Percentiles rank a stretch among this genome's conserved stretches.
phyloP scores from a whole-genome alignment of 2,329 filamentous ascomycete genomes.

The Penicillium sp. region DNA sequence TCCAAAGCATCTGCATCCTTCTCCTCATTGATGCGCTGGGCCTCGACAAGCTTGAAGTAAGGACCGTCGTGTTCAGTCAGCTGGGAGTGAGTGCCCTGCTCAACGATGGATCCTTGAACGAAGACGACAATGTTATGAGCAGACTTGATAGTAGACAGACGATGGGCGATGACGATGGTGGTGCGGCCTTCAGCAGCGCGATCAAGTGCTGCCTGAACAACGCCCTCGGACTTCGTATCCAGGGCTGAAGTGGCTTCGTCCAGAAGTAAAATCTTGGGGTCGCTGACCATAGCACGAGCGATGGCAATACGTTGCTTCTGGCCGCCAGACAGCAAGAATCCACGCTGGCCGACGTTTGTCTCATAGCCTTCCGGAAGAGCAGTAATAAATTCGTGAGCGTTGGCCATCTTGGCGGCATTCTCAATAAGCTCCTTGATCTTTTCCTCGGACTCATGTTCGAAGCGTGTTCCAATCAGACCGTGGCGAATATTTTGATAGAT shows the following conservation, averaged over 20 bases:
- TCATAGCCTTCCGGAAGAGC: conserved; percentile 78
- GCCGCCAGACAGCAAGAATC: conserved; percentile 83
- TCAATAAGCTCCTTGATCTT: conserved; percentile 62
- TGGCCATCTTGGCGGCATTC: conserved; percentile 78
- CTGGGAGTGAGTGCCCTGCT: conserved; percentile 80
- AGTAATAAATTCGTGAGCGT: conserved; percentile 85
- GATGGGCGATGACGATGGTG: conserved; percentile 91
- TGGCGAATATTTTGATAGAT: conserved; percentile 87
- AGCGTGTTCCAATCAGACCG: conserved; percentile 74
- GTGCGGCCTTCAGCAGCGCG: conserved; percentile 76
- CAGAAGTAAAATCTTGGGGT: conserved; percentile 82
- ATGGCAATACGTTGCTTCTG: conserved; percentile 97
- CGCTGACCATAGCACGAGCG: conserved; percentile 77
- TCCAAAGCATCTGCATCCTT: conserved; percentile 31
- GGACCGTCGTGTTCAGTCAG: conserved; percentile 62
- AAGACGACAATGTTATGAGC: conserved; percentile 96
- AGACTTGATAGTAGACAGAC: conserved; percentile 84
- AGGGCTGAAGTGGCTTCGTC: conserved; percentile 92
- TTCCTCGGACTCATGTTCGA: conserved; percentile 60
- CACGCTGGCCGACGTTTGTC: conserved; percentile 89
- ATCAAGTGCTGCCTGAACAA: conserved; percentile 87
- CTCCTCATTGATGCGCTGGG: conserved; percentile 66
- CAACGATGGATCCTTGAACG: conserved; percentile 72
- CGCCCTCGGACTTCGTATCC: conserved; percentile 87
- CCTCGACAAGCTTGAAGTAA: conserved; percentile 77